Evolutionary conservation across 768 basidiomycete species (phyloP), one percentile per base, ranked within the genome.

Genomic region (Harrya chromipes): DNA sequence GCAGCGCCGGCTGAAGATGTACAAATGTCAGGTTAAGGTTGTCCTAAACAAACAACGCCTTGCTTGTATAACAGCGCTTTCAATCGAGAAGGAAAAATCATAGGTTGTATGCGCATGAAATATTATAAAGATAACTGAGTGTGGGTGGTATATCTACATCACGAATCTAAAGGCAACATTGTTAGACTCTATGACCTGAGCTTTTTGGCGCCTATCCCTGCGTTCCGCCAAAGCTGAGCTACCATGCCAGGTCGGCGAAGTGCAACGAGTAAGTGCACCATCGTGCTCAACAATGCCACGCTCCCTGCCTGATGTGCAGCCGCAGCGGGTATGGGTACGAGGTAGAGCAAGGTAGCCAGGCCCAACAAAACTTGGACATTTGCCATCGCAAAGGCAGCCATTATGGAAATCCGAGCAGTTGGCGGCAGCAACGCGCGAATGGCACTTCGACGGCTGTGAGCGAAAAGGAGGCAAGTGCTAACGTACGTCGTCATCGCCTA

Each of bases 231-330:
- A 21, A 75, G 63, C 39, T 72, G 73, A 12, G 90, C 89, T 17
- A 83, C 84, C 12, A 64, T 55, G 17, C 84, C 76, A 0, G 94
- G 94, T 47, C 78, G 73, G 31, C 92, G 76, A 47, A 97, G 68
- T 0, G 83, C 76, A 16, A 89, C 76, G 6, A 88, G 71, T 4
- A 94, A 65, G 43, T 91, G 91, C 2, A 93, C 66, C 77, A 93
- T 82, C 5, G 87, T 80, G 19, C 87, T 94, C 40, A 99, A 72
- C 7, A 99, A 73, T 34, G 86, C 77, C 7, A 98, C 87, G 60
- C 93, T 95, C 6, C 95, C 97, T 0, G 92, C 95, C 67, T 99
- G 97, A 65, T 99, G 97, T 27, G 85, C 79, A 12, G 95, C 92
- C 8, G 97, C 97, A 3, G 98, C 72, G 2, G 90, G 90, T 1